Base-by-base conservation (phyloP, 257 asterid species). In the Dorcoceras hygrometricum region DNA sequence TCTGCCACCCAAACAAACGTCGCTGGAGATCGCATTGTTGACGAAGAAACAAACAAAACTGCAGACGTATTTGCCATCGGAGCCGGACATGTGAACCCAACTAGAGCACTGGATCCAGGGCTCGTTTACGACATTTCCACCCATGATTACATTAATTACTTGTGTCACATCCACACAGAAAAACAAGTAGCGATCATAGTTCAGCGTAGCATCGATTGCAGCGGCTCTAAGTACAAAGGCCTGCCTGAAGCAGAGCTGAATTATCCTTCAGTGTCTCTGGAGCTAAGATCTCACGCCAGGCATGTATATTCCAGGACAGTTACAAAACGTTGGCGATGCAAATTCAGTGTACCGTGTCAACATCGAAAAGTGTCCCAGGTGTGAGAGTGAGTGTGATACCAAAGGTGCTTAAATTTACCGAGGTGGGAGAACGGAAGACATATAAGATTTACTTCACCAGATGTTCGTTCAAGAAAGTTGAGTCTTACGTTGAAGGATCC, bases 261-360 rank as follows among this genome's bases (percentile, higher is more conserved):
- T 26, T 77, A 79, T 22, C 87, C 85, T 2, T 79, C 87, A n/a
- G 72, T 82, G 12, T 48, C 81, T 0, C 9, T 81, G 28, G 23
- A 2, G 0, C 70, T 76, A 0, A 71, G 79, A 22, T 3, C 31
- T 6, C 6, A 8, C 24, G 11, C 20, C 2, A 14, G 16, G 0
- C 68, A 58, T 5, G 59, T 9, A 0, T 79, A 79, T 51, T 59
- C 81, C 2, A 74, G 84, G 69, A 82, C 77, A 3, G 86, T 78
- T 26, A 81, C 78, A 3, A 81, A n/a, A 81, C 9, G 83, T 81
- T 5, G 83, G 78, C 1, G 74, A 73, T 20, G 78, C 81, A 9
- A 48, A 66, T 0, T 70, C 81, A 23, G 50, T n/a, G 5, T 81
- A 76, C 24, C 0, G 1, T 8, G 78, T 61, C 9, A 23, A n/a